Conservation (phyloP, 2,329 filamentous ascomycete genomes). For the Fusarium sororula region DNA sequence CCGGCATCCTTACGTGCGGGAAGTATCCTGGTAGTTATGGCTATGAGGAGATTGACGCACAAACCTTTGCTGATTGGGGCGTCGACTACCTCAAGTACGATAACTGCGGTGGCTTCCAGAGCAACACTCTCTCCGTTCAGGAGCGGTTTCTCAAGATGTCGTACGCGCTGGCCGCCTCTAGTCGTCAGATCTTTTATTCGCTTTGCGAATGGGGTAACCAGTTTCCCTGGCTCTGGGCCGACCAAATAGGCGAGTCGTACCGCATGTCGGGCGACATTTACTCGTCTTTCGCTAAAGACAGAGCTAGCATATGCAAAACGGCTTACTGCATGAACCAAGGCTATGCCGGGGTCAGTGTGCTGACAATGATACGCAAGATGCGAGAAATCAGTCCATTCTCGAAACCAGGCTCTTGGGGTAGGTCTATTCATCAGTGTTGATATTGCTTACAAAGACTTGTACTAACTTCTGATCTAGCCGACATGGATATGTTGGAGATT, state of each 20-base stretch:
- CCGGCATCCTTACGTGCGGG: background rate
- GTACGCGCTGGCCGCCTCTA: background rate
- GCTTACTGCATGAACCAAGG: background rate
- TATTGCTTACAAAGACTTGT: background rate
- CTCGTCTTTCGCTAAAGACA: background rate
- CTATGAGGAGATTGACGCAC: background rate
- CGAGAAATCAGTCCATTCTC: background rate
- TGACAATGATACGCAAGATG: background rate
- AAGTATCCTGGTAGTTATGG: background rate
- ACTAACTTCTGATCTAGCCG: background rate
- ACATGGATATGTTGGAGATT: background rate
- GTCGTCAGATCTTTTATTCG: background rate
- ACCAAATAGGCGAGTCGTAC: background rate
- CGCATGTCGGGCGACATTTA: background rate
- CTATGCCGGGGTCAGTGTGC: background rate
- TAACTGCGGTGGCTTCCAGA: background rate
- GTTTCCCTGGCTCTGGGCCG: background rate
- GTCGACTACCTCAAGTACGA: background rate
- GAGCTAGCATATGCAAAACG: background rate
- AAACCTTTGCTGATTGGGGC: background rate
- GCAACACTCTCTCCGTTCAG: background rate
- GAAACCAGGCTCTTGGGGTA: background rate
- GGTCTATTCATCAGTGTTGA: fast-evolving
- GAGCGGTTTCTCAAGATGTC: background rate
- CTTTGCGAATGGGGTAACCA: background rate